These are phyloP conservation scores for Diplodia intermedia DNA, from an alignment of 2,329 filamentous ascomycete genomes.

Conservation along the genomic window DNA sequence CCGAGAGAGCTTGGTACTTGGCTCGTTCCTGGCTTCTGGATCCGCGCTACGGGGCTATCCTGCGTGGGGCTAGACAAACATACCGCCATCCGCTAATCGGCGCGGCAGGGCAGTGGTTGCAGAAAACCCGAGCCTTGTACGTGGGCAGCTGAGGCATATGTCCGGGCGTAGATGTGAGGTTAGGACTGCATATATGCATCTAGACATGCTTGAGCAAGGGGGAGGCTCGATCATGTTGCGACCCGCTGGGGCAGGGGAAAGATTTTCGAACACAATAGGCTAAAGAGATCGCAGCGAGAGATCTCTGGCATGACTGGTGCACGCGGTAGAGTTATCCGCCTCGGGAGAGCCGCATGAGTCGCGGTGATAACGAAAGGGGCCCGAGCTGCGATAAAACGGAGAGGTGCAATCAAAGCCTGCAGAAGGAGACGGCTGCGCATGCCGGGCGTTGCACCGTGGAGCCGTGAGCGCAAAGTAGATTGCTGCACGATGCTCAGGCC, in stretches of 20 bases:
- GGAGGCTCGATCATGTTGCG: too few relatives aligned
- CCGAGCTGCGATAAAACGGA: conserved; percentile 18
- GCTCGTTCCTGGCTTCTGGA: conserved; percentile 5
- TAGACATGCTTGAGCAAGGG: too few relatives aligned
- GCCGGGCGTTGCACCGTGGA: neutral
- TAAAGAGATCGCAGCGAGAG: neutral
- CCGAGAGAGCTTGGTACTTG: conserved; percentile 3
- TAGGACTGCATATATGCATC: too few relatives aligned
- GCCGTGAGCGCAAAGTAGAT: neutral
- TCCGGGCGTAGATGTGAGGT: too few relatives aligned
- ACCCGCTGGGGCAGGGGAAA: neutral
- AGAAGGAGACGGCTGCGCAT: too few relatives aligned
- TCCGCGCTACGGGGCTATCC: conserved; percentile 23
- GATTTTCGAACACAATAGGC: neutral
- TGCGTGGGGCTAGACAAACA: neutral
- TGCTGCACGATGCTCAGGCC: neutral
- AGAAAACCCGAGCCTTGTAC: too few relatives aligned
- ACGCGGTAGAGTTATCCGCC: conserved; percentile 12
- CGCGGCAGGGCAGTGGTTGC: neutral
- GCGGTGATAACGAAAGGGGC: conserved; percentile 13
- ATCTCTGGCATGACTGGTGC: neutral
- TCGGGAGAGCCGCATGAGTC: conserved; percentile 14
- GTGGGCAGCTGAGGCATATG: too few relatives aligned
- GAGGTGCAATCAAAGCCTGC: neutral
- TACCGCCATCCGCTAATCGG: neutral